These are phyloP conservation scores for Dioscorea zingiberensis DNA, from an alignment of 106 monocot species.

Conservation along the genomic window DNA sequence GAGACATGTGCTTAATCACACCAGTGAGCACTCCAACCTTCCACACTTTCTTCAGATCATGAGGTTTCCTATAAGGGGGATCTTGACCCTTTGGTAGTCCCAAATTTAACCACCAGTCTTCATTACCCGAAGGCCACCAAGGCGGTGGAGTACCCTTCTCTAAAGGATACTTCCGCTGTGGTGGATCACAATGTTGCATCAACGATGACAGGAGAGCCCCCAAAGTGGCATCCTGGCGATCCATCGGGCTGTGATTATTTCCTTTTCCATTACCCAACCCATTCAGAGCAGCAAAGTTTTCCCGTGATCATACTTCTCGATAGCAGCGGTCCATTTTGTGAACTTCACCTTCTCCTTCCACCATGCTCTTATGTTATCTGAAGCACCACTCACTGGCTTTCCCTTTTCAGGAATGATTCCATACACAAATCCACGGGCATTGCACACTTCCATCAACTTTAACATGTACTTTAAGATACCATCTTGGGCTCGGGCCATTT, in stretches of 20 bases:
- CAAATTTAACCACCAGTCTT: conserved; percentile 79
- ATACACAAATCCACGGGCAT: conserved; percentile 94
- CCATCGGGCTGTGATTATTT: conserved; percentile 52
- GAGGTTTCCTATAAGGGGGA: conserved; percentile 81
- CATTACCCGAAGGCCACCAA: conserved; percentile 95
- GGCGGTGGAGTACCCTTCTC: conserved; percentile 82
- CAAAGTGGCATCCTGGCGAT: conserved; percentile 94
- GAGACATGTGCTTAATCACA: conserved; percentile 97
- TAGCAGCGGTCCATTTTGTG: conserved; percentile 88
- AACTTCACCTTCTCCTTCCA: conserved; percentile 99
- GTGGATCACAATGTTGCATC: conserved; percentile 95
- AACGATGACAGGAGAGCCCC: conserved; percentile 91
- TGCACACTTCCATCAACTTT: conserved; percentile 96
- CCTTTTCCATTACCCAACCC: conserved; percentile 30
- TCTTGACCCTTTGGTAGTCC: conserved; percentile 54
- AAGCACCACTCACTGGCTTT: conserved; percentile 91
- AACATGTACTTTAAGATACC: conserved; percentile 98
- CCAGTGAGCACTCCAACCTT: conserved; percentile 92
- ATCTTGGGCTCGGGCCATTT: conserved; percentile 96
- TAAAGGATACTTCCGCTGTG: conserved; percentile 84
- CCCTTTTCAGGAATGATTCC: conserved; percentile 98
- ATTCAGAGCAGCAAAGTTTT: conserved; percentile 42
- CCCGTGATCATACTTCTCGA: conserved; percentile 77
- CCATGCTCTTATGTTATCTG: conserved; percentile 96
- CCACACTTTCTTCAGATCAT: conserved; percentile 96